Evolutionary conservation across 2,329 filamentous ascomycete genomes (phyloP), one percentile per base, ranked within the genome.

Genomic region (Colletotrichum coccodes): DNA sequence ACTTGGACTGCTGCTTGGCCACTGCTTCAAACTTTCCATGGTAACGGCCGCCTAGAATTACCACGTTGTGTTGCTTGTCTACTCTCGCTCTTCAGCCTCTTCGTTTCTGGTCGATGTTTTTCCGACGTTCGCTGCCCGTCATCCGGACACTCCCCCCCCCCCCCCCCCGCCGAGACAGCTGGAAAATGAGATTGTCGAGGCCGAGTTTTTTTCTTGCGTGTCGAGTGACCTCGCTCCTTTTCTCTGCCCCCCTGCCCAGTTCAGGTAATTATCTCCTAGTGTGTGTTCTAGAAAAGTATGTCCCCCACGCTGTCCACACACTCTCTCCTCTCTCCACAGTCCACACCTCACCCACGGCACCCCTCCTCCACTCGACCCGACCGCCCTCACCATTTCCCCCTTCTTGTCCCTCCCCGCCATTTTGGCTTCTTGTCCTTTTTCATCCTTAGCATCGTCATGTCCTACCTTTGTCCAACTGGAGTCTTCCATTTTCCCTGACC

Each of bases 191-290:
- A 34, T 46, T 30, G 40, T 36, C 54, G 6, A 59, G 56, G n/a
- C 40, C 28, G 30, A 46, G 21, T 32, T 49, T 34, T 60, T 66
- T 69, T 56, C 14, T 38, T 66, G 38, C 42, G 56, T 57, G 65
- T 65, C 61, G 38, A 68, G 61, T 68, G 65, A 68, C 56, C 49
- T 68, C 49, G 61, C 49, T 69, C 30, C 36, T 28, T 53, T 40
- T 58, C 36, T 9, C 23, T 34, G 42, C 40, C 56, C 61, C n/a
- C 54, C 46, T 69, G 40, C 62, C 61, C 62, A 23, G 21, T 69
- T 69, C 61, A 69, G 66, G 66, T 50, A 69, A 69, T 69, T 69
- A 60, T 69, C 34, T 60, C 66, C 66, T 69, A 69, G 66, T 69
- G 61, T 26, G 47, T 56, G 66, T 66, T 69, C 66, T 66, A 69